Conservation (phyloP, 2,329 filamentous ascomycete species). For the Claviceps purpurea region DNA sequence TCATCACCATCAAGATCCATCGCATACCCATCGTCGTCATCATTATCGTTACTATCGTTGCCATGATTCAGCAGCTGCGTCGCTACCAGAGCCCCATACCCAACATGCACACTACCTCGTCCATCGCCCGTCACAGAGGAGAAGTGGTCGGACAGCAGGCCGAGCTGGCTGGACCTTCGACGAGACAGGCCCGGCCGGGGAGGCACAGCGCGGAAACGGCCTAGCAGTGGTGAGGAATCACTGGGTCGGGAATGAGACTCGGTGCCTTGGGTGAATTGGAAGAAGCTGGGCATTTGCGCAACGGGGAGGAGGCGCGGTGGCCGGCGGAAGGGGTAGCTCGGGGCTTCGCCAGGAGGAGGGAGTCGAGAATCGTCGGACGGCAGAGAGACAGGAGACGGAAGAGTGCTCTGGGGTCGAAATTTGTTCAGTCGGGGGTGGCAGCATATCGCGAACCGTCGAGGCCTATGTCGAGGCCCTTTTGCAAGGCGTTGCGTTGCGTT, state of each 20-base stretch:
- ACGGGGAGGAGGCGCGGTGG: neutral
- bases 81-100: constrained; percentile 40
- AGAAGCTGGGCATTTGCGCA: constrained; percentile 46
- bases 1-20: constrained; percentile 15
- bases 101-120: constrained; percentile 41
- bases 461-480: neutral
- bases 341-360: neutral
- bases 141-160: constrained; percentile 24
- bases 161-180: constrained; percentile 22
- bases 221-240: constrained; percentile 47
- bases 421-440: neutral
- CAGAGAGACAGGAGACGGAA: neutral
- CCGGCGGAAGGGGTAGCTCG: neutral
- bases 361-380: neutral
- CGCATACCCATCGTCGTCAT: constrained; percentile 12
- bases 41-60: constrained; percentile 17
- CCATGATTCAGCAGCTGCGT: constrained; percentile 26
- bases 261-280: constrained; percentile 52
- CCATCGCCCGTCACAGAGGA: constrained; percentile 13
- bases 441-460: neutral
- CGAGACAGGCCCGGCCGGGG: constrained; percentile 20
- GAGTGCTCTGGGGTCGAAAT: neutral
- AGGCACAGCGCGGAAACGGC: constrained; percentile 52
- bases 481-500: neutral
- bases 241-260: constrained; percentile 41